These are phyloP conservation scores for Cutaneotrichosporon arboriforme DNA, from an alignment of 1,284 basidiomycete genomes.

Conservation along the genomic window DNA sequence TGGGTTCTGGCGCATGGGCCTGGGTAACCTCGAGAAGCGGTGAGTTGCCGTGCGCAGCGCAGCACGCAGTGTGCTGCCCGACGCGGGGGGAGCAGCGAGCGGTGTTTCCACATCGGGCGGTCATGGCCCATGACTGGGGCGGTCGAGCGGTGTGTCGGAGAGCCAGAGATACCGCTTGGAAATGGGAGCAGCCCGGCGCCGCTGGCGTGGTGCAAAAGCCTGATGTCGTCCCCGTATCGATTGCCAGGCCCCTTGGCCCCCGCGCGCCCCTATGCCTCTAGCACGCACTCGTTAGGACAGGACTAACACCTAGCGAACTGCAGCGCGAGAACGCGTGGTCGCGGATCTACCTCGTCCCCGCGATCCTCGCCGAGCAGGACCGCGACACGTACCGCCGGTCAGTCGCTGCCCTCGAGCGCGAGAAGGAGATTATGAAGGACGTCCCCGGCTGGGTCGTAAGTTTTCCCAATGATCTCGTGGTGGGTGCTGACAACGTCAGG, in stretches of 20 bases:
- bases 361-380: slow-evolving; percentile 88
- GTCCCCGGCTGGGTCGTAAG: slow-evolving; percentile 91
- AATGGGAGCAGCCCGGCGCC: no score
- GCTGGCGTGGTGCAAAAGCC: no score
- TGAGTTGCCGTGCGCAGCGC: slow-evolving; percentile 51
- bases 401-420: slow-evolving; percentile 70
- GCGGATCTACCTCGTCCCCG: slow-evolving; percentile 86
- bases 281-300: no score
- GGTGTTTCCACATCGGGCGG: no score
- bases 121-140: no score
- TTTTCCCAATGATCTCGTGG: slow-evolving; percentile 23
- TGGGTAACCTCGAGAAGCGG: slow-evolving; percentile 88
- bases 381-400: slow-evolving; percentile 79
- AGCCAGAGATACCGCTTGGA: no score
- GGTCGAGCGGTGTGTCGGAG: no score
- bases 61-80: no score
- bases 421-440: slow-evolving; percentile 93
- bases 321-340: slow-evolving; percentile 92
- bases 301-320: slow-evolving; percentile 71
- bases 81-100: neutral
- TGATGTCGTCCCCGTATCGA: no score
- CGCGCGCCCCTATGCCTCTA: no score
- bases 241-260: no score
- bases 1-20: slow-evolving; percentile 88
- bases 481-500: slow-evolving; percentile 50